Conservation (phyloP, 2,329 filamentous ascomycete species). For the Sporothrix sp. region DNA sequence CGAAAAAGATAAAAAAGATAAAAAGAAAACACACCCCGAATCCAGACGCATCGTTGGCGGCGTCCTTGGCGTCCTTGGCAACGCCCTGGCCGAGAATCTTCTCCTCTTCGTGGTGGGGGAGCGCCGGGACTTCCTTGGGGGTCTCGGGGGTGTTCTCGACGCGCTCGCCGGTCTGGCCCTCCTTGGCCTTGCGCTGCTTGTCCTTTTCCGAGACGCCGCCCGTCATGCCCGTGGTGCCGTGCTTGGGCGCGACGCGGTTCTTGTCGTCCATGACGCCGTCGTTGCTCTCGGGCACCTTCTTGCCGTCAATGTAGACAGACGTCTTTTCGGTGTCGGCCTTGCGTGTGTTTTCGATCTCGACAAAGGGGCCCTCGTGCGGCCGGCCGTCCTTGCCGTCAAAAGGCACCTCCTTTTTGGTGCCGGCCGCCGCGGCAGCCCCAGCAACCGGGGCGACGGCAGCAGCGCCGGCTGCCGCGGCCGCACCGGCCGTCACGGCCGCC, state of each 20-base stretch:
- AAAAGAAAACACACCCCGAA: constrained; percentile 47
- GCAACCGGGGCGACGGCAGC: neutral
- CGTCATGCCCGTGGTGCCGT: constrained; percentile 80
- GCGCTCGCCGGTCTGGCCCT: constrained; percentile 55
- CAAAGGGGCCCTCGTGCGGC: constrained; percentile 77
- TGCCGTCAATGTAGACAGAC: constrained; percentile 45
- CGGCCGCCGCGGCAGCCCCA: constrained; percentile 27
- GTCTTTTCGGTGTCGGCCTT: constrained; percentile 31
- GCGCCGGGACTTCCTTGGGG: constrained; percentile 74
- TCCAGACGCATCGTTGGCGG: constrained; percentile 33
- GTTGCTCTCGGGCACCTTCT: constrained; percentile 52
- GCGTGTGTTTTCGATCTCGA: constrained; percentile 42
- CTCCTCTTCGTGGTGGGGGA: constrained; percentile 72
- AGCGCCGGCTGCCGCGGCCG: neutral
- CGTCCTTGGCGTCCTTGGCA: constrained; percentile 28
- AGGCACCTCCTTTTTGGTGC: constrained; percentile 60
- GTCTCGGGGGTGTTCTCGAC: constrained; percentile 66
- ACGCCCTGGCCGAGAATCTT: constrained; percentile 41
- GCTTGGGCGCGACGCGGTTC: constrained; percentile 61
- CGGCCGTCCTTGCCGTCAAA: constrained; percentile 91
- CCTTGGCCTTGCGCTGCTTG: constrained; percentile 61
- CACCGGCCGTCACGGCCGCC: neutral
- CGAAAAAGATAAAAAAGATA: neutral
- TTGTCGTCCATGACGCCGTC: constrained; percentile 93
- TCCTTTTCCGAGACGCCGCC: constrained; percentile 83